Conservation (phyloP, 306 rosid genomes). For the Biancaea sappan region DNA sequence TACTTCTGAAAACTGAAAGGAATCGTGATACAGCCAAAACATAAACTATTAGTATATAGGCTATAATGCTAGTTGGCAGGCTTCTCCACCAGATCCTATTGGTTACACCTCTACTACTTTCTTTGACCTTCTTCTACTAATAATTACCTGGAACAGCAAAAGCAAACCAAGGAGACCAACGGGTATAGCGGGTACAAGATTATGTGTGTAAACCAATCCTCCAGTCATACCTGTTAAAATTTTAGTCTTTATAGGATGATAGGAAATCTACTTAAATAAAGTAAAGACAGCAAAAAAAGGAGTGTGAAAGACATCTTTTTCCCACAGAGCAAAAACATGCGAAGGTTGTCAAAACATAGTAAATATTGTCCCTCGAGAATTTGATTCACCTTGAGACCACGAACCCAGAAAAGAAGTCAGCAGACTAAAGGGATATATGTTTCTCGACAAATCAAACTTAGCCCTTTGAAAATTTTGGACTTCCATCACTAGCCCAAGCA, state of each 20-base stretch:
- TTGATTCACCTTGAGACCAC: constrained; percentile 13
- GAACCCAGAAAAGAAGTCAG: constrained; percentile 24
- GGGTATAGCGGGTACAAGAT: constrained; percentile 78
- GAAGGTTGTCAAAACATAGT: constrained; percentile 1
- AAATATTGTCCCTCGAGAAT: constrained; percentile 4
- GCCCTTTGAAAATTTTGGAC: neutral
- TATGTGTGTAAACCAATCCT: constrained; percentile 77
- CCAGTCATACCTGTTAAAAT: constrained; percentile 83
- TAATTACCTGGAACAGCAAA: constrained; percentile 81
- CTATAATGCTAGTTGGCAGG: constrained; percentile 11
- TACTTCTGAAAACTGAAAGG: constrained; percentile 24
- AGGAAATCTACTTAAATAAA: no score
- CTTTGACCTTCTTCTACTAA: neutral
- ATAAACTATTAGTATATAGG: neutral
- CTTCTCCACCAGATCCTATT: neutral
- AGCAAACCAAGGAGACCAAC: constrained; percentile 89
- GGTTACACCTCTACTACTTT: constrained; percentile 2
- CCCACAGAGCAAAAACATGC: neutral
- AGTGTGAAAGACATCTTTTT: neutral
- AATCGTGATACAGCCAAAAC: neutral
- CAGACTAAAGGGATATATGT: neutral
- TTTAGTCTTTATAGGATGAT: no score
- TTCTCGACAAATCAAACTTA: constrained; percentile 24
- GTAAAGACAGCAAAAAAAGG: neutral
- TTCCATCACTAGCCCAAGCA: neutral